Conservation (phyloP, 257 asterid genomes). For the Scutellaria baicalensis region DNA sequence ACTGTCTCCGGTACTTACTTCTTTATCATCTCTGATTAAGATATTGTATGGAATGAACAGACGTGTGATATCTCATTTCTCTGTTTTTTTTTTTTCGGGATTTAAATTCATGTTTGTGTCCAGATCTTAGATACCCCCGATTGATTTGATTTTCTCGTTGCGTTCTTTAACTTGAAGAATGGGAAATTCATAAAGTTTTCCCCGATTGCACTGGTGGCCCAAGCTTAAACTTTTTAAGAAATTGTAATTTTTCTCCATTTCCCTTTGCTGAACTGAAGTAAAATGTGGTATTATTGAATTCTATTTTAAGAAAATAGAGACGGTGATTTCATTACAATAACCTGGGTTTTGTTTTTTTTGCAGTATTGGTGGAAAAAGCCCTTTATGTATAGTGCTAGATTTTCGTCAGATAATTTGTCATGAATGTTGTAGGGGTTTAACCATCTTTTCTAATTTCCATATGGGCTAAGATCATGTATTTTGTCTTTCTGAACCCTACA, state of each 20-base stretch:
- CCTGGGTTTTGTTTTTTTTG: neutral
- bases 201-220: neutral
- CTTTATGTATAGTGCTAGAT: neutral
- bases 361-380: neutral
- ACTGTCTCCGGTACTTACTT: conserved; percentile 16
- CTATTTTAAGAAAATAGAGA: neutral
- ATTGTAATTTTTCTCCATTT: neutral
- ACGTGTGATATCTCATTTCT: neutral
- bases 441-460: neutral
- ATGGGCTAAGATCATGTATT: neutral
- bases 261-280: conserved; percentile 10
- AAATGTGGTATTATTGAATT: neutral
- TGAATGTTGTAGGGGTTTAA: neutral
- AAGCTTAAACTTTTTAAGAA: neutral
- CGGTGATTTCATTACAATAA: neutral
- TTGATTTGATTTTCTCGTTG: conserved; percentile 15
- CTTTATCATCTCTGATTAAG: neutral
- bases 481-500: neutral
- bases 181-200: neutral
- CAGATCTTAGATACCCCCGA: conserved; percentile 23
- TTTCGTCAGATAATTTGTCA: neutral
- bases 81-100: neutral
- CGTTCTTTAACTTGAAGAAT: neutral
- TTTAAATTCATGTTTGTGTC: neutral
- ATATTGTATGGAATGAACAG: neutral